Percentiles rank a stretch among this genome's conserved stretches.
Evolutionary conservation across 768 basidiomycete species (phyloP).

Genomic region (Lyophyllum decastes): DNA sequence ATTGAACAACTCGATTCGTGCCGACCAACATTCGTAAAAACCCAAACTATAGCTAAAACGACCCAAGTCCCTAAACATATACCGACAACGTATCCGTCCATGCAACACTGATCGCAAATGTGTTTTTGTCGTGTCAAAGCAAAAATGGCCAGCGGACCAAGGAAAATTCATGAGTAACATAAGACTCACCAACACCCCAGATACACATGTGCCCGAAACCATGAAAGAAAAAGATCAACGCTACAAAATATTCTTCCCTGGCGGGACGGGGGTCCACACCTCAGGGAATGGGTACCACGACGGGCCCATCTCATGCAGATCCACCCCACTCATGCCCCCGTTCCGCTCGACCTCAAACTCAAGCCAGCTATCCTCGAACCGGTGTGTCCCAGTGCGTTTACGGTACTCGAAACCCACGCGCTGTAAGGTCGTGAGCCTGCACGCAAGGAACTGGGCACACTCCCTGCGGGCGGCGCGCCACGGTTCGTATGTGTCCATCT

Average conservation of each 20-base stretch:
- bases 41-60: background rate
- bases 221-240: background rate
- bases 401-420: constrained; percentile 43
- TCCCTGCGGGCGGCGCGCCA: constrained; percentile 32
- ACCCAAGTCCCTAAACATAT: background rate
- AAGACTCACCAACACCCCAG: background rate
- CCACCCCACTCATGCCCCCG: constrained; percentile 14
- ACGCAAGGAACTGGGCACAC: constrained; percentile 36
- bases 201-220: background rate
- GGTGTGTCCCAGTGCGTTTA: constrained; percentile 37
- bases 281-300: constrained; percentile 46
- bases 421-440: constrained; percentile 27
- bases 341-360: constrained; percentile 36
- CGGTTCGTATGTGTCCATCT: constrained; percentile 30
- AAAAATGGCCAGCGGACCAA: background rate
- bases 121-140: no score
- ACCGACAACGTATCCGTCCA: background rate
- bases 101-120: background rate
- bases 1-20: background rate
- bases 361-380: constrained; percentile 44
- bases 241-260: background rate
- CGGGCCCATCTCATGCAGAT: constrained; percentile 29
- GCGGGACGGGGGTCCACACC: constrained; percentile 31
- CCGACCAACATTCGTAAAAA: background rate
- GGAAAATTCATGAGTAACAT: background rate